Base-by-base conservation (phyloP, 78 protist genomes). In the Dictyostelium firmibasis region DNA sequence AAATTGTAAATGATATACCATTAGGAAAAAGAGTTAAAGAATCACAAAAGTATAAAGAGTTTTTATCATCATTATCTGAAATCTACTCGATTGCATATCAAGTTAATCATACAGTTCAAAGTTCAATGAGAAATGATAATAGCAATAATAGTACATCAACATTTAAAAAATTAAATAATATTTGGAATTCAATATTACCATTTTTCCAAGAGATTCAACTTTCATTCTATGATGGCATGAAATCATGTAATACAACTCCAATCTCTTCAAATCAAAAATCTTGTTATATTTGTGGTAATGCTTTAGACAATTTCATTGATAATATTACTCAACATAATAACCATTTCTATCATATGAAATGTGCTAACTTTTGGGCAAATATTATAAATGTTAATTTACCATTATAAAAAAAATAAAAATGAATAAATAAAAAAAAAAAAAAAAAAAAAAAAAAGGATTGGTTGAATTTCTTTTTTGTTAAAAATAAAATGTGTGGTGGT, bases 331-430 rank as follows among this genome's bases (percentile, higher is more conserved):
- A 89, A 50, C 44, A 81, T 69, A 89, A 81, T 72, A 38, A 67
- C 18, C 44, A 81, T 70, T 20, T 18, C 20, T 89, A 60, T 25
- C 94, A 89, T 50, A 81, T 89, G 88, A 81, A 78, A 64, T 89
- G 94, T 81, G 86, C 94, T 41, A 89, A 89, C 82, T 89, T 89
- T 81, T 89, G 94, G 94, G 94, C 83, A 25, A 89, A 89, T 69
- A 44, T 89, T 20, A 60, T 89, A 6, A 75, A 89, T 89, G 74
- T 43, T 23, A 89, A 81, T 81, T 35, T 89, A 50, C 94, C 93
- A 31, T 23, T 47, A 9, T 81, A 14, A 29, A 53, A 16, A 10
- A 3, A 81, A 25, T 7, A 81, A 11, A 35, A 35, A 70, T 62
- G 8, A 69, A 69, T 16, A 72, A 72, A 27, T 31, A 31, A 33